Conservation (phyloP, 2,329 filamentous ascomycete genomes). For the Onygenales sp. region DNA sequence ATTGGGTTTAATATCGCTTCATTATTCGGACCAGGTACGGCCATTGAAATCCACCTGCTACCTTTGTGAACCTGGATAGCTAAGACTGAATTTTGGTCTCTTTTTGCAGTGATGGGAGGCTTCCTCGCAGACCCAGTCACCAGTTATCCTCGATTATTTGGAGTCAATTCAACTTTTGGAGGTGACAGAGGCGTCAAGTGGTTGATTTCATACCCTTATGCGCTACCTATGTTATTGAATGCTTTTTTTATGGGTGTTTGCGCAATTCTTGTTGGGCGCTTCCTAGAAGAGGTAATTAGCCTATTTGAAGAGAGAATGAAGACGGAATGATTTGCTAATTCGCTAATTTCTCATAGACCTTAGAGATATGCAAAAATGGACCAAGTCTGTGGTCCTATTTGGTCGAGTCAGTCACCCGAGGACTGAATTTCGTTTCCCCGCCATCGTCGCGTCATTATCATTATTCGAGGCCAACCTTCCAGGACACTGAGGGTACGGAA, state of each 20-base stretch:
- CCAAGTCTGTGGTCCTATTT: constrained; percentile 35
- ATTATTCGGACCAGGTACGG: constrained; percentile 39
- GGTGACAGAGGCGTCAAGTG: constrained; percentile 49
- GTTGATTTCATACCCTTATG: constrained; percentile 56
- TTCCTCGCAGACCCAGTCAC: constrained; percentile 56
- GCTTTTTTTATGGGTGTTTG: constrained; percentile 48
- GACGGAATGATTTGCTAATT: not conserved
- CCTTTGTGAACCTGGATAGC: constrained; percentile 21
- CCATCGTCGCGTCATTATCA: constrained; percentile 23
- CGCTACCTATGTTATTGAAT: constrained; percentile 59
- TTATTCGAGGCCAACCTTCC: constrained; percentile 25
- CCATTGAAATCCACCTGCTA: constrained; percentile 8
- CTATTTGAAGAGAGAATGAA: not conserved
- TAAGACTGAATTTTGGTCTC: constrained; percentile 14
- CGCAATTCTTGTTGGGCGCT: constrained; percentile 48
- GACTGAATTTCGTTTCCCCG: constrained; percentile 17
- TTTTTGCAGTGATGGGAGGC: constrained; percentile 48
- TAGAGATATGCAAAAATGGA: constrained; percentile 36
- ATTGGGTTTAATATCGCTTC: constrained; percentile 60
- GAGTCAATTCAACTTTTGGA: constrained; percentile 47
- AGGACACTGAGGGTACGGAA: constrained; percentile 25
- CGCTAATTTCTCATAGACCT: constrained; percentile 29
- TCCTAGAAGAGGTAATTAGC: constrained; percentile 49
- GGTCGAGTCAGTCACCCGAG: constrained; percentile 20
- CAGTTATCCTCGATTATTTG: constrained; percentile 56